Evolutionary conservation across 2,329 filamentous ascomycete species (phyloP), one percentile per base, ranked within the genome.

Genomic region (Furcasterigmium sp.): DNA sequence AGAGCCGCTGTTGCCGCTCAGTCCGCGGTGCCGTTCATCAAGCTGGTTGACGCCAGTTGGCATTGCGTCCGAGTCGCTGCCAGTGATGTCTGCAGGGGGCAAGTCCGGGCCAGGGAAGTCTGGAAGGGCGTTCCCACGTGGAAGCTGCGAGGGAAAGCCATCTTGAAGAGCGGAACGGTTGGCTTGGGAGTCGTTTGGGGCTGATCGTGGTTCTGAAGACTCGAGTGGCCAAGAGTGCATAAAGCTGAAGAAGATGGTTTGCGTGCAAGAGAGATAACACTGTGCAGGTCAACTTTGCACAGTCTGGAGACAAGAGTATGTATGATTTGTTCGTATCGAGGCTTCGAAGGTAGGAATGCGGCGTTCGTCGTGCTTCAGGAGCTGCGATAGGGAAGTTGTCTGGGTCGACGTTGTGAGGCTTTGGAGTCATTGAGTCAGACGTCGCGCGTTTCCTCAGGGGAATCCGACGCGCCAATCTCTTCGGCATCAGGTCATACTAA

Each of bases 221-320:
- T 71, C 67, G 55, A 58, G 57, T 51, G 68, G 68, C 72, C 73
- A 75, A 75, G 68, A 70, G 70, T 82, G 80, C 80, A 84, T 84
- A 80, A 75, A 83, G 78, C 64, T 72, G 61, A 60, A 61, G 62
- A 58, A 52, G 55, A 51, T 54, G 57, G 54, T 60, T 50, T 54
- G 55, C 57, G 56, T 53, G 43, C 39, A 50, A 51, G 46, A 42
- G 50, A 50, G 56, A 55, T 58, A 65, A 75, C n/a, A n/a, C 76
- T 74, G 75, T 78, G 75, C 76, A 61, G 60, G 55, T 51, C 51
- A 46, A 54, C 49, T 57, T 58, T 64, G 75, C 76, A 79, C 76
- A 79, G 75, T 72, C 73, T 57, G 38, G 48, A 37, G 41, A 15
- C 28, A 13, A n/a, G 18, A 23, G 35, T 34, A 37, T n/a, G n/a